phyloP scores from a whole-genome alignment of 148 eudicot species.

The Talinum fruticosum region DNA sequence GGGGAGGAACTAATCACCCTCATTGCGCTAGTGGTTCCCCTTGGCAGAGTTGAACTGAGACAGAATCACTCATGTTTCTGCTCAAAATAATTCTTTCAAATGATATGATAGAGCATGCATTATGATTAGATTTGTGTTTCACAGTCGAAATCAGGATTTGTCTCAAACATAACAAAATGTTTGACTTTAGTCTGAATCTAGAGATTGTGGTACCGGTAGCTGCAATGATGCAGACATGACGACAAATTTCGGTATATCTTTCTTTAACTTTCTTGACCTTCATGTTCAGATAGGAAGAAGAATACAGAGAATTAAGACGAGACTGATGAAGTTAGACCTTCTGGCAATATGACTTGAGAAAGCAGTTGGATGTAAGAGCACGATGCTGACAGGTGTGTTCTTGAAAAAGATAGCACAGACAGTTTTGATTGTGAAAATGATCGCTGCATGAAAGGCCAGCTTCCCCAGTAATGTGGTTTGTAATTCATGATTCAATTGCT shows the following conservation, averaged over 20 bases:
- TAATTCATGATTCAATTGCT: no score
- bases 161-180: not conserved
- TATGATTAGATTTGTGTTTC: no score
- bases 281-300: constrained; percentile 28
- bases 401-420: constrained; percentile 23
- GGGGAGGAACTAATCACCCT: no score
- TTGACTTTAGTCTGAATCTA: not conserved
- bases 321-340: constrained; percentile 20
- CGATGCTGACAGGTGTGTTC: constrained; percentile 10
- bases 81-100: no score
- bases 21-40: no score
- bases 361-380: constrained; percentile 9
- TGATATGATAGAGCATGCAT: no score
- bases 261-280: not conserved
- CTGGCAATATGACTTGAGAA: constrained; percentile 17
- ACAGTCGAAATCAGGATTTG: not conserved
- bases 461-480: no score
- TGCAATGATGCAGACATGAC: not conserved
- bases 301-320: constrained; percentile 16
- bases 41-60: not conserved
- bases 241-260: no score
- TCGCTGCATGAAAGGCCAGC: constrained; percentile 35
- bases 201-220: not conserved
- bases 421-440: constrained; percentile 35
- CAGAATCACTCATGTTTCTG: not conserved